Percentiles rank a stretch among this genome's conserved stretches.
phyloP scores from a whole-genome alignment of 2,329 filamentous ascomycete species.

The Aspergillus transmontanensis region DNA sequence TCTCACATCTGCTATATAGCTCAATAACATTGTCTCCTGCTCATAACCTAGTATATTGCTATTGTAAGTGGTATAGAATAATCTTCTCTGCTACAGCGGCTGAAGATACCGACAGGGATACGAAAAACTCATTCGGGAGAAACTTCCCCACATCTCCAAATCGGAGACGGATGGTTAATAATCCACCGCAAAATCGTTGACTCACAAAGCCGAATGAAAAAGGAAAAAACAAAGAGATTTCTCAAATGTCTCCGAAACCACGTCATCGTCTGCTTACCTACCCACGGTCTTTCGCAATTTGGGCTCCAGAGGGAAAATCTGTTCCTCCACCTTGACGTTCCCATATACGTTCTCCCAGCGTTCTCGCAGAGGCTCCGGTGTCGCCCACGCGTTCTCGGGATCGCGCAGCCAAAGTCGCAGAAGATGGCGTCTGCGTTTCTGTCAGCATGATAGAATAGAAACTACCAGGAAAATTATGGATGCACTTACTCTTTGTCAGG shows the following conservation, averaged over 20 bases:
- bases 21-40: not conserved
- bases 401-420: conserved; percentile 53
- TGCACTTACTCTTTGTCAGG: conserved; percentile 39
- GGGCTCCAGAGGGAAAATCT: conserved; percentile 47
- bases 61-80: not conserved
- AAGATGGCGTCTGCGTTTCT: conserved; percentile 43
- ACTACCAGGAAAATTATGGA: no score
- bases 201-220: not conserved
- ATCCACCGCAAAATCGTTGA: not conserved
- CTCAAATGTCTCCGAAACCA: not conserved
- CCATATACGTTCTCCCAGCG: conserved; percentile 48
- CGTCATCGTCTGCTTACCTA: not conserved
- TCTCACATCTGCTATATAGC: not conserved
- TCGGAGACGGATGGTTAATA: not conserved
- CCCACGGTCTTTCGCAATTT: conserved; percentile 3
- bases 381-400: conserved; percentile 50
- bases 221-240: not conserved
- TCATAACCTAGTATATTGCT: not conserved
- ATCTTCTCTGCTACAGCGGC: not conserved
- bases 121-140: not conserved
- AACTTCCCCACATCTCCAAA: not conserved
- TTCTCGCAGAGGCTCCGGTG: conserved; percentile 37
- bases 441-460: not conserved
- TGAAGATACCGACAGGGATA: not conserved
- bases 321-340: conserved; percentile 40